Base-by-base conservation (phyloP, 2,329 filamentous ascomycete species). In the Aureobasidium sp. region DNA sequence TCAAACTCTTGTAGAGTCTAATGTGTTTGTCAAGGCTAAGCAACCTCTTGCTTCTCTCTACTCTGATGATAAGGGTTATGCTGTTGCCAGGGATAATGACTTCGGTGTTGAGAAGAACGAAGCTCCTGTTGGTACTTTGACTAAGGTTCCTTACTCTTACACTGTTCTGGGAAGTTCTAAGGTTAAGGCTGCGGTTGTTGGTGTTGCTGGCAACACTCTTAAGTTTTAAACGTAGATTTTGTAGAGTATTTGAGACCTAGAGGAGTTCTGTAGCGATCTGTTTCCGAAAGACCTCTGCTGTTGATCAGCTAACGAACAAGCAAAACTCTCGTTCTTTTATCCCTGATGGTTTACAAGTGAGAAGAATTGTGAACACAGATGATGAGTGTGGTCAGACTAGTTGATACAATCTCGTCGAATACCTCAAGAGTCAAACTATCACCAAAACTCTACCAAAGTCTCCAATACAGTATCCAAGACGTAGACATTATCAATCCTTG, bases 1-100 rank as follows among this genome's bases (percentile, higher is more conserved):
- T 67, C 82, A 85, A 73, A 79, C 84, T 0, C 77, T 85, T 5
- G 81, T 85, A 6, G 83, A 85, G 67, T 82, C 79, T 3, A 85
- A 85, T 64, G 81, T 82, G 3, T 85, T 85, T 73, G 69, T 69
- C 33, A 69, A 66, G 43, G 55, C 71, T 53, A 75, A 74, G 69
- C 76, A 77, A 71, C 69, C 79, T 3, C 69, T 82, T 9, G 76
- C 76, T 70, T 72, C 69, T 43, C 73, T 70, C 20, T 76, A 76
- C 56, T 68, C 55, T 16, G 74, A 75, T 8, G 74, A 71, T 50
- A 68, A 64, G 11, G 80, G 80, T 8, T 79, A 70, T 55, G 80
- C 80, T 13, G 76, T 78, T 38, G 71, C 72, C 42, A 72, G 67
- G 15, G 79, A 80, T 61, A 78, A 80, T 53, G 78, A 79, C 70